Conservation (phyloP, 176 grass and related monocot genomes). For the Thinopyrum elongatum region DNA sequence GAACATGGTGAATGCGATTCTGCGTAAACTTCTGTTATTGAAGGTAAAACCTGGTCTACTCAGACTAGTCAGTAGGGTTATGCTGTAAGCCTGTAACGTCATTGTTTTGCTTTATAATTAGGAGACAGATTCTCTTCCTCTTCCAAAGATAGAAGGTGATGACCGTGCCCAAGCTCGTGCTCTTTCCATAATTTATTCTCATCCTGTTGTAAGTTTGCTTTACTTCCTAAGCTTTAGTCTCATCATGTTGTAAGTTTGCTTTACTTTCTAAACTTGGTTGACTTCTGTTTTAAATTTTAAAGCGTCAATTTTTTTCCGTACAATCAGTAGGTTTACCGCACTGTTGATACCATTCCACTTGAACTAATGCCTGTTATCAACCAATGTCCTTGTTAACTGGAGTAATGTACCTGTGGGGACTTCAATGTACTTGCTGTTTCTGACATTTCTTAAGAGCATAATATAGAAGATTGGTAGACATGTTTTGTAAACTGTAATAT, state of each 20-base stretch:
- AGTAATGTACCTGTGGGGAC: not conserved
- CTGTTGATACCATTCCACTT: not conserved
- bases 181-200: slow-evolving; percentile 88
- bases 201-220: slow-evolving; percentile 80
- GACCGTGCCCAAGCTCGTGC: slow-evolving; percentile 83
- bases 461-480: slow-evolving; percentile 31
- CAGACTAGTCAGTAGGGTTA: slow-evolving; percentile 18
- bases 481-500: slow-evolving; percentile 19
- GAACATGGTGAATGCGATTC: slow-evolving; percentile 92
- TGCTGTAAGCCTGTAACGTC: slow-evolving; percentile 8
- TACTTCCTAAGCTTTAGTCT: slow-evolving; percentile 50
- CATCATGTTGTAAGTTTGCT: slow-evolving; percentile 72
- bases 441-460: slow-evolving; percentile 5
- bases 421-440: slow-evolving; percentile 16
- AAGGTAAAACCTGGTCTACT: slow-evolving; percentile 56
- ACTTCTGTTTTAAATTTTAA: not conserved
- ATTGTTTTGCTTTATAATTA: slow-evolving; percentile 40
- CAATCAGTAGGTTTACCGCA: not conserved
- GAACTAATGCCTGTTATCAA: not conserved
- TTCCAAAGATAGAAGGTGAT: slow-evolving; percentile 85
- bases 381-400: slow-evolving; percentile 13
- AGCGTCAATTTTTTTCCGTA: not conserved
- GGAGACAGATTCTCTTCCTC: slow-evolving; percentile 84
- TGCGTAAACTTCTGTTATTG: slow-evolving; percentile 72
- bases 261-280: slow-evolving; percentile 11